These are phyloP conservation scores for Platanthera guangdongensis DNA, from an alignment of 106 monocot species.

Conservation along the genomic window DNA sequence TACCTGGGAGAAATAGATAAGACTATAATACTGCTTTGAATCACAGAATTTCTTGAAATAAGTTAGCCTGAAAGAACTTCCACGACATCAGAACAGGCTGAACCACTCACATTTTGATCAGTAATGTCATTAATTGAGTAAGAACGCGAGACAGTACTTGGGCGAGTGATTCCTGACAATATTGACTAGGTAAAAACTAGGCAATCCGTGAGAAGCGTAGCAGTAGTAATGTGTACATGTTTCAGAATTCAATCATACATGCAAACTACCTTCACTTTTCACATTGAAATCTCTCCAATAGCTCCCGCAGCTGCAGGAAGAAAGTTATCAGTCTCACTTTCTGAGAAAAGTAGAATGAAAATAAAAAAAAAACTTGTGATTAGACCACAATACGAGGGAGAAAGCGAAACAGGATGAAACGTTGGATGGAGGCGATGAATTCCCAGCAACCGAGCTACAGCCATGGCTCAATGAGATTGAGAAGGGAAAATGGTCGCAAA, in stretches of 20 bases:
- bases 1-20: constrained; percentile 8
- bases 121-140: constrained; percentile 11
- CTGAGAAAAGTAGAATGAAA: background rate
- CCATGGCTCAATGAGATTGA: constrained; percentile 5
- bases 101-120: constrained; percentile 8
- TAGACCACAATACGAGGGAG: constrained; percentile 2
- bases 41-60: background rate
- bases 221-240: background rate
- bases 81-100: background rate
- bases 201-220: background rate
- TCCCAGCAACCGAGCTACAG: constrained; percentile 1
- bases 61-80: background rate
- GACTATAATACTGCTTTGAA: background rate
- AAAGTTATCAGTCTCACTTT: background rate
- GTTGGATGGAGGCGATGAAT: background rate
- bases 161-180: constrained; percentile 1
- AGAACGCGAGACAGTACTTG: constrained; percentile 5
- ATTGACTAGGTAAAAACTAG: background rate
- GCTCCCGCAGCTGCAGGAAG: background rate
- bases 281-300: background rate
- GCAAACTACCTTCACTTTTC: background rate
- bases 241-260: background rate
- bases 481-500: background rate
- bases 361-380: background rate
- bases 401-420: background rate